Percentiles rank a stretch among this genome's conserved stretches.
Conservation (phyloP, 768 basidiomycete species). For the Termitomyces bulborhizus region DNA sequence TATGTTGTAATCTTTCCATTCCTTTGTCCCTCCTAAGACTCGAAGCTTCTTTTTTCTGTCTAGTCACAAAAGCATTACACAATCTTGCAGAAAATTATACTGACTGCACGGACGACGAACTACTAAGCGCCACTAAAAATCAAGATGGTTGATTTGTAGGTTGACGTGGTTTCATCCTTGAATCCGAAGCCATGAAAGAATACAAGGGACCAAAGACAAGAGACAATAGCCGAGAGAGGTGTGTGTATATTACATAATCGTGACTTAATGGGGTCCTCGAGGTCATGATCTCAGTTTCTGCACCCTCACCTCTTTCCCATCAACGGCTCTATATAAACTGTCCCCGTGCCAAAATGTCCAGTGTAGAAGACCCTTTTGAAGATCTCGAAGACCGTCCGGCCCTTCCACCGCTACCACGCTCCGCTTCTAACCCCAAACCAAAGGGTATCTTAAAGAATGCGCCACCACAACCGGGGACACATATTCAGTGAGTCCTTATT, state of each 20-base stretch:
- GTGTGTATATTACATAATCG: background rate
- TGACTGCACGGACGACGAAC: no score
- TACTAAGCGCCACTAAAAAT: no score
- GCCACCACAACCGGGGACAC: constrained; percentile 35
- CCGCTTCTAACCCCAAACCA: constrained; percentile 64
- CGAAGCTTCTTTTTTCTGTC: no score
- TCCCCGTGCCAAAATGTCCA: constrained; percentile 5
- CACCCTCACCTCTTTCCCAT: background rate
- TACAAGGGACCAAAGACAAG: no score
- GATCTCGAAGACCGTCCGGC: constrained; percentile 33
- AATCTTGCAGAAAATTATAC: no score
- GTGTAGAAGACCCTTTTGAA: constrained; percentile 12
- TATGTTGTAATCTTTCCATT: no score
- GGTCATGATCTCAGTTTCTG: background rate
- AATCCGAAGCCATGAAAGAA: no score
- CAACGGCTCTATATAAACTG: background rate
- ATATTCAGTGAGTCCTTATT: constrained; percentile 36
- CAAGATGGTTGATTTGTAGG: no score
- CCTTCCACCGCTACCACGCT: constrained; percentile 50
- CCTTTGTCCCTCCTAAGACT: no score
- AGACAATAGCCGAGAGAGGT: background rate
- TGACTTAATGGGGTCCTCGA: background rate
- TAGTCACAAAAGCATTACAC: no score
- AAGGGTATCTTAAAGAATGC: constrained; percentile 91
- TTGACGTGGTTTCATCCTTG: no score